These are phyloP conservation scores for Coprinopsis sp. DNA, from an alignment of 768 basidiomycete genomes.

Conservation along the genomic window DNA sequence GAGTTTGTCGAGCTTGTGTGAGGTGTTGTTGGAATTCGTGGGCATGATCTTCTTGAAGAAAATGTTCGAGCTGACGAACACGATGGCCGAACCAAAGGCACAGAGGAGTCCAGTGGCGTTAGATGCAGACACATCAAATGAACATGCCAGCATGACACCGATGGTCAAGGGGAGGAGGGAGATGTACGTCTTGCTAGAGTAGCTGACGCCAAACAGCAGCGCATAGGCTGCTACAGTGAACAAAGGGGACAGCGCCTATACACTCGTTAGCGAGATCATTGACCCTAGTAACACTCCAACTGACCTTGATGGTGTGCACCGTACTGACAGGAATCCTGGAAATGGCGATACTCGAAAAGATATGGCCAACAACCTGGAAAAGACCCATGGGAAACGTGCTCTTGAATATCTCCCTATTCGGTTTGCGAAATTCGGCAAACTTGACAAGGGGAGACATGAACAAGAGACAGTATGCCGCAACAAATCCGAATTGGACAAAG, in stretches of 20 bases:
- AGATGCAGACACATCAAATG: constrained; percentile 86
- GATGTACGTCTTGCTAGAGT: constrained; percentile 85
- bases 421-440: constrained; percentile 63
- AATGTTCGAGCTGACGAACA: constrained; percentile 98
- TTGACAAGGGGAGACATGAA: constrained; percentile 73
- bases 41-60: constrained; percentile 99
- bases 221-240: constrained; percentile 98
- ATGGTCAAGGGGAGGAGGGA: constrained; percentile 92
- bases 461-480: constrained; percentile 79
- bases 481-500: constrained; percentile 95
- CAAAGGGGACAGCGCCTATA: constrained; percentile 88
- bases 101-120: constrained; percentile 85
- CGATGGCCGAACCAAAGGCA: constrained; percentile 93
- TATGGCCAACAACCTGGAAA: constrained; percentile 97
- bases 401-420: constrained; percentile 66
- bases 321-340: constrained; percentile 95
- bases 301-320: constrained; percentile 97
- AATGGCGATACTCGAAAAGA: constrained; percentile 97
- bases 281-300: constrained; percentile 14
- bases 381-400: constrained; percentile 92
- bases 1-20: constrained; percentile 92
- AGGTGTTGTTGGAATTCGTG: constrained; percentile 38
- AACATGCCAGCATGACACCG: constrained; percentile 97
- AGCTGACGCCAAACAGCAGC: constrained; percentile 87
- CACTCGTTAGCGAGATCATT: background rate